Percentiles rank a stretch among this genome's conserved stretches.
These are phyloP conservation scores for Xylaria sp. DNA, from an alignment of 2,329 filamentous ascomycete species.

Conservation along the genomic window DNA sequence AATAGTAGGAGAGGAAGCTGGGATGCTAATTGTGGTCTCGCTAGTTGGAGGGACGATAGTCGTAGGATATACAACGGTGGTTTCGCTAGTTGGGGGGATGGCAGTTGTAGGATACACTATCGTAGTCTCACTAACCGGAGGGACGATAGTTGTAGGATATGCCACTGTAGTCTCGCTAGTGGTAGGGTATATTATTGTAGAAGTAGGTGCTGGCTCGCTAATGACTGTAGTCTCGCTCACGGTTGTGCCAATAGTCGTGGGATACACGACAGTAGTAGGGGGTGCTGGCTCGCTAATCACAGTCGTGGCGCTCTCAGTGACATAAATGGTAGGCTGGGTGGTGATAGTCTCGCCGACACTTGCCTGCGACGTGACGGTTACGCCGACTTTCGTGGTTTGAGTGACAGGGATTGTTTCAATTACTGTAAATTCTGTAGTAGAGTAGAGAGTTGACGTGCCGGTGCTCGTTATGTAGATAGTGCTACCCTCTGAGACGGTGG, in stretches of 20 bases:
- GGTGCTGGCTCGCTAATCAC: constrained; percentile 49
- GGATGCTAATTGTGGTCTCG: constrained; percentile 32
- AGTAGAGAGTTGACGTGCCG: constrained; percentile 55
- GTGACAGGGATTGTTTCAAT: constrained; percentile 57
- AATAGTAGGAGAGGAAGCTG: neutral
- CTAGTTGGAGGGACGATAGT: neutral
- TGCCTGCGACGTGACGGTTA: constrained; percentile 56
- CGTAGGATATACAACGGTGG: neutral
- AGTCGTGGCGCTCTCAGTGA: constrained; percentile 50
- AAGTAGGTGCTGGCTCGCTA: neutral
- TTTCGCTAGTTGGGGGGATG: neutral
- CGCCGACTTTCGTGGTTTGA: constrained; percentile 53
- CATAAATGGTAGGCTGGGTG: constrained; percentile 49
- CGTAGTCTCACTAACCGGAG: neutral
- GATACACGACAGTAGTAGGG: constrained; percentile 40
- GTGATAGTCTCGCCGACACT: constrained; percentile 51
- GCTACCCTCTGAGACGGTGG: constrained; percentile 56
- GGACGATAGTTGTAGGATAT: neutral
- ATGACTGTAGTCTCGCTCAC: constrained; percentile 5
- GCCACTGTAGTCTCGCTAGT: constrained; percentile 5
- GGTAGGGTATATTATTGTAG: constrained; percentile 26
- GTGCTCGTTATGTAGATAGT: constrained; percentile 58
- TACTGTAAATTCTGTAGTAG: constrained; percentile 53
- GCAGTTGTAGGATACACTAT: neutral
- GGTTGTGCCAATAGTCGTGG: constrained; percentile 37